These are phyloP conservation scores for Cystobasidium onofrii DNA, from an alignment of 768 basidiomycete genomes.

Conservation along the genomic window DNA sequence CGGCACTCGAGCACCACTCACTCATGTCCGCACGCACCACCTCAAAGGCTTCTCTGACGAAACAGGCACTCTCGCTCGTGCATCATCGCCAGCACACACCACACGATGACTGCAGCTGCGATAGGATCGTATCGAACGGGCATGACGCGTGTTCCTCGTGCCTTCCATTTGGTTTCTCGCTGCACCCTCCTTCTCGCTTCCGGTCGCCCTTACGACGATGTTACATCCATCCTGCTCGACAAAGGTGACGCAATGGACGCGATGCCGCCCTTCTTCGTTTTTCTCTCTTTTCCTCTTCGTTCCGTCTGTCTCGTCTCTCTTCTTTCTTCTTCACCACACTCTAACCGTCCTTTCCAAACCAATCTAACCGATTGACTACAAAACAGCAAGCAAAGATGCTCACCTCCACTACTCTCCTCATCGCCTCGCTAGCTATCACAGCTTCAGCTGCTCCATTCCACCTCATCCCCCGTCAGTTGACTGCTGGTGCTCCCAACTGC, in stretches of 20 bases:
- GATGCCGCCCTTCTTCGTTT: neutral
- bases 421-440: neutral
- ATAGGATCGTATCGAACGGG: too few species aligned
- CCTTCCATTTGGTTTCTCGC: too few species aligned
- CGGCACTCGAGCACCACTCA: too few species aligned
- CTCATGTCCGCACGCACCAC: too few species aligned
- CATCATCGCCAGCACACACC: too few species aligned
- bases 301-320: neutral
- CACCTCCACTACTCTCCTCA: neutral
- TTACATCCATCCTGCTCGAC: neutral
- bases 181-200: neutral
- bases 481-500: neutral
- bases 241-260: neutral
- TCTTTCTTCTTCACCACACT: too few species aligned
- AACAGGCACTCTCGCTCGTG: too few species aligned
- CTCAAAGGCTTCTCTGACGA: too few species aligned
- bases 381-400: neutral
- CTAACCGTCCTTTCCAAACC: too few species aligned
- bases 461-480: neutral
- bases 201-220: neutral
- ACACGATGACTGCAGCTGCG: too few species aligned
- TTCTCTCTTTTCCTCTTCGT: neutral
- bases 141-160: too few species aligned
- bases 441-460: neutral
- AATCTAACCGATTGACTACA: too few species aligned